phyloP scores from a whole-genome alignment of 345 rosid genomes.

The Eucalyptus regnans region DNA sequence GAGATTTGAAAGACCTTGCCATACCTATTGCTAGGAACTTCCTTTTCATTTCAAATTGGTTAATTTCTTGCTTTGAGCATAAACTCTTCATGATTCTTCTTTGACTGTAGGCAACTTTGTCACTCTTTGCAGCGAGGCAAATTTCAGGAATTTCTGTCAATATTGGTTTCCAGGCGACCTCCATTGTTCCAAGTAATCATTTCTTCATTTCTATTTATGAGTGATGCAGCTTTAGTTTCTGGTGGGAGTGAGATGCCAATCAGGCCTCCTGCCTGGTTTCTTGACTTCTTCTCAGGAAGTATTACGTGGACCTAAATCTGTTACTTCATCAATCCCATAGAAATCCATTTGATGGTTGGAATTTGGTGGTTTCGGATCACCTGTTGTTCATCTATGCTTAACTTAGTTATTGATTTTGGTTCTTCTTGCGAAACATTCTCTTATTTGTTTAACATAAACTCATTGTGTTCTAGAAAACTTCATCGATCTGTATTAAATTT shows the following conservation, averaged over 20 bases:
- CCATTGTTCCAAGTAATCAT: constrained; percentile 78
- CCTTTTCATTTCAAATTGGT: background rate
- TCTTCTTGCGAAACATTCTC: background rate
- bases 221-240: background rate
- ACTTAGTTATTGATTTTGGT: background rate
- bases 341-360: background rate
- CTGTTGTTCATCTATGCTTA: background rate
- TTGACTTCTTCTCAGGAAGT: background rate
- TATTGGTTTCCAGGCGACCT: constrained; percentile 85
- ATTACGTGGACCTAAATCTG: background rate
- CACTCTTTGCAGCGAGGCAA: constrained; percentile 58
- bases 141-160: constrained; percentile 88
- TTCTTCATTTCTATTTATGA: background rate
- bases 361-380: background rate
- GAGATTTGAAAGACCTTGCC: background rate
- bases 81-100: background rate
- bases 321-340: background rate
- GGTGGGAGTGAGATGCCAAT: background rate
- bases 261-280: background rate
- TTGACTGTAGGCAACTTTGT: constrained; percentile 66
- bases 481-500: background rate
- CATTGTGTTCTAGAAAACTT: background rate
- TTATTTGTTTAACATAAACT: background rate
- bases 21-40: background rate
- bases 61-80: background rate